Evolutionary conservation across 257 asterid genomes (phyloP).

Genomic region (Nicotiana otophora): DNA sequence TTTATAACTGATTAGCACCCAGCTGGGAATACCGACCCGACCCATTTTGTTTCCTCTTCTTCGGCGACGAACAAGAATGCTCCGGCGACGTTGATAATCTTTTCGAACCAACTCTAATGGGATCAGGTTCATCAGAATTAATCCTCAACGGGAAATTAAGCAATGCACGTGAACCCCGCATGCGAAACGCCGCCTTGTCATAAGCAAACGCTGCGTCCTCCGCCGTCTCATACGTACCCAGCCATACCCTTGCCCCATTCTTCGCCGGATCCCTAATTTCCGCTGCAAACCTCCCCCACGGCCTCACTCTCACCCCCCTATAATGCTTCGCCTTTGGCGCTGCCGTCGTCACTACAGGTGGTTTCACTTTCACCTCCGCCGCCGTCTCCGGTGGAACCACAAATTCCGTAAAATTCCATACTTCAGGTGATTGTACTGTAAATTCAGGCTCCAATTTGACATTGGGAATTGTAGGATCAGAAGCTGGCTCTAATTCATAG

Average conservation of each 20-base stretch:
- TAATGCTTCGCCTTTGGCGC: constrained; percentile 20
- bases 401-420: background rate
- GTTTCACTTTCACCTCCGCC: background rate
- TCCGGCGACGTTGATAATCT: constrained; percentile 11
- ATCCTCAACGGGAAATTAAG: constrained; percentile 36
- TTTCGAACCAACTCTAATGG: constrained; percentile 25
- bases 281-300: constrained; percentile 48
- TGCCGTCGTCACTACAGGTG: background rate
- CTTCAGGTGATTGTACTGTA: background rate
- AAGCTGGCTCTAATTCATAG: background rate
- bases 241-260: constrained; percentile 40
- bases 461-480: background rate
- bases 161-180: constrained; percentile 43
- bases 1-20: no score
- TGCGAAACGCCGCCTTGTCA: constrained; percentile 37
- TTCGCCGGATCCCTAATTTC: constrained; percentile 46
- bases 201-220: constrained; percentile 45
- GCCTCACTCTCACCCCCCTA: constrained; percentile 39
- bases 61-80: background rate
- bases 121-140: constrained; percentile 42
- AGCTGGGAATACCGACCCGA: no score
- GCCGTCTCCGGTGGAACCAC: background rate
- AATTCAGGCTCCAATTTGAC: constrained; percentile 19
- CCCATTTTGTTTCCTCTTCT: no score
- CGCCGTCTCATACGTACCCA: constrained; percentile 39